Percentiles rank a stretch among this genome's conserved stretches.
Evolutionary conservation across 1,139 yeast species (phyloP).

Genomic region (Kurtzmaniella quercitrusa): DNA sequence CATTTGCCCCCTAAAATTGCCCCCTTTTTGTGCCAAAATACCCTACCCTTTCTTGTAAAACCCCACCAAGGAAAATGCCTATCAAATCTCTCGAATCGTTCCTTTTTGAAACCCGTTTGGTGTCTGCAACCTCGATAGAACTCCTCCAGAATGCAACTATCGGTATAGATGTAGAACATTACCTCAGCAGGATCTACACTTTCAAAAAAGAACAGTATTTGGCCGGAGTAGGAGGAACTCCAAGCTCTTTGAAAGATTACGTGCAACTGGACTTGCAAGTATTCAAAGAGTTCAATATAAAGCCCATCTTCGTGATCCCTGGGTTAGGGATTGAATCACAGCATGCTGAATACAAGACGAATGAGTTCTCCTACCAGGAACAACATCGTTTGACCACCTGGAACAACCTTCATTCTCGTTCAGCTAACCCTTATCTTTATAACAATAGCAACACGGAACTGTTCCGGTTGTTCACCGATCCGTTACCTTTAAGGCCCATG

Average conservation of each 20-base stretch:
- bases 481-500: slow-evolving; percentile 46
- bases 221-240: slow-evolving; percentile 83
- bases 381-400: slow-evolving; percentile 45
- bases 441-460: slow-evolving; percentile 31
- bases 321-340: slow-evolving; percentile 48
- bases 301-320: slow-evolving; percentile 71
- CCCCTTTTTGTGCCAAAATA: no score
- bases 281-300: slow-evolving; percentile 58
- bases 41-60: no score
- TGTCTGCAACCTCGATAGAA: slow-evolving; percentile 61
- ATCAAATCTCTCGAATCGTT: slow-evolving; percentile 70
- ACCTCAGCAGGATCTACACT: slow-evolving; percentile 58
- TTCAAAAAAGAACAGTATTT: slow-evolving; percentile 66
- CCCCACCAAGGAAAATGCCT: slow-evolving; percentile 28
- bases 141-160: slow-evolving; percentile 63
- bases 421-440: slow-evolving; percentile 21
- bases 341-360: slow-evolving; percentile 24
- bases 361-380: slow-evolving; percentile 42
- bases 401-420: slow-evolving; percentile 32
- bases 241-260: slow-evolving; percentile 55
- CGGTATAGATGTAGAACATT: slow-evolving; percentile 85
- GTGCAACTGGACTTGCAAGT: slow-evolving; percentile 61
- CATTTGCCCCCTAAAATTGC: no score
- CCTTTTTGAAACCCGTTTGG: slow-evolving; percentile 65
- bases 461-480: slow-evolving; percentile 45